Base-by-base conservation (phyloP, 176 grass and related monocot genomes). In the Carex kokanica region DNA sequence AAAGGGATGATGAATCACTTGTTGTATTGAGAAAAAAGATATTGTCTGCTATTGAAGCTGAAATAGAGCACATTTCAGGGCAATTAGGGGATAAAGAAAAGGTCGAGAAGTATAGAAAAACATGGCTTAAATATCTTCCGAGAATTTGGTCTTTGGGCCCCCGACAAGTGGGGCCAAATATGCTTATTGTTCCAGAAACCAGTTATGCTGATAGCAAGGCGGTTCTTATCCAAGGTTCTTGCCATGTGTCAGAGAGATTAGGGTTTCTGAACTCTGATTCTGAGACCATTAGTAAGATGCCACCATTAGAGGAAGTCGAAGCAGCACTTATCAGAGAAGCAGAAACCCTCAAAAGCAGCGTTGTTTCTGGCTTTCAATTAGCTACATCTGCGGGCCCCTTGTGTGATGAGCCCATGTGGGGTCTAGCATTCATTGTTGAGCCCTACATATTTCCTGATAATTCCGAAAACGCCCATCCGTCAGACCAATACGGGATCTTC, bases 331-430 rank as follows among this genome's bases (percentile, higher is more conserved):
- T 78, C 90, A 24, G 78, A 81, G 93, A 96, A 74, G 89, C 90
- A 40, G 88, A 86, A 79, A 64, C 85, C 29, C 89, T 98, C 69
- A 91, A 86, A 69, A 98, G 90, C 56, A 91, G 84, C 66, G 79
- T 98, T 52, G 81, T 98, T 47, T 98, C 90, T 36, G 95, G 95
- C 18, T 98, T 98, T 88, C 95, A 93, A 59, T 88, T 93, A 84
- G 92, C 92, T 29, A 86, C 92, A 78, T 84, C 91, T 81, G 86
- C 89, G 23, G 92, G 95, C 23, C 95, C 95, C 59, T 87, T 98
- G 77, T 98, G 95, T 78, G 95, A 98, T 67, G 92, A 98, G 61
- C 92, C 95, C 18, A 82, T 94, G 90, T 94, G 95, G 95, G 92
- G 95, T 63, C 84, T 98, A 15, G 90, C 82, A 32, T 98, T 94